phyloP scores from a whole-genome alignment of 768 basidiomycete species.

The Rhizopogon roseolus region DNA sequence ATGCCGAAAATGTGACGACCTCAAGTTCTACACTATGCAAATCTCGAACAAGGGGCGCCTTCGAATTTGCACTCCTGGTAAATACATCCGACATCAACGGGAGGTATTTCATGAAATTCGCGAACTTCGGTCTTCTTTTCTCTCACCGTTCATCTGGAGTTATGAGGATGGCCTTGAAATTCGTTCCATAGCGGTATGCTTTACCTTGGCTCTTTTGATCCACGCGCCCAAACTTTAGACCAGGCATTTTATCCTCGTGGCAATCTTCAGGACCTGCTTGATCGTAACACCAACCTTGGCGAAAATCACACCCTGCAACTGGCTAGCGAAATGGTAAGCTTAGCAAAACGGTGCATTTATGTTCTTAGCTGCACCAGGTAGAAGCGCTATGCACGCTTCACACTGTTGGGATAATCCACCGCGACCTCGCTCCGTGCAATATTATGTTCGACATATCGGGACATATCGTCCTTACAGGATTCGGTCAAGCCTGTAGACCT shows the following conservation, averaged over 20 bases:
- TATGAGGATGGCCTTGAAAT: slow-evolving; percentile 36
- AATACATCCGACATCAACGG: slow-evolving; percentile 23
- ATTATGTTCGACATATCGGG: slow-evolving; percentile 40
- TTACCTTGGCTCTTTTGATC: not conserved
- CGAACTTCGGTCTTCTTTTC: slow-evolving; percentile 31
- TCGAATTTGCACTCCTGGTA: slow-evolving; percentile 12
- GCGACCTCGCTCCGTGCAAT: slow-evolving; percentile 39
- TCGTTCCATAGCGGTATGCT: slow-evolving; percentile 36
- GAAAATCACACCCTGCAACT: slow-evolving; percentile 36
- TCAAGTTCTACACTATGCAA: slow-evolving; percentile 28
- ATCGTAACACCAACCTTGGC: slow-evolving; percentile 28
- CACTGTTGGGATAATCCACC: slow-evolving; percentile 40
- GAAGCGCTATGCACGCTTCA: slow-evolving; percentile 43
- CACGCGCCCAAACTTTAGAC: slow-evolving; percentile 7
- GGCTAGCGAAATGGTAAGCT: slow-evolving; percentile 44
- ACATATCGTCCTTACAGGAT: slow-evolving; percentile 42
- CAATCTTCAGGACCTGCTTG: slow-evolving; percentile 27
- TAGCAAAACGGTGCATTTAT: not conserved
- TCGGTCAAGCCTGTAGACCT: slow-evolving; percentile 31
- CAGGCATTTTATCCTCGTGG: slow-evolving; percentile 32
- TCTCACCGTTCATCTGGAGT: slow-evolving; percentile 33
- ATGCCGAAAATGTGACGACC: slow-evolving; percentile 25
- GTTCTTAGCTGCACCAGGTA: slow-evolving; percentile 13
- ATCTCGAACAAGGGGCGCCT: slow-evolving; percentile 10
- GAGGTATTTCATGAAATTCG: slow-evolving; percentile 31